Conservation (phyloP, 1,139 yeast genomes). For the Taphrina sp. region DNA sequence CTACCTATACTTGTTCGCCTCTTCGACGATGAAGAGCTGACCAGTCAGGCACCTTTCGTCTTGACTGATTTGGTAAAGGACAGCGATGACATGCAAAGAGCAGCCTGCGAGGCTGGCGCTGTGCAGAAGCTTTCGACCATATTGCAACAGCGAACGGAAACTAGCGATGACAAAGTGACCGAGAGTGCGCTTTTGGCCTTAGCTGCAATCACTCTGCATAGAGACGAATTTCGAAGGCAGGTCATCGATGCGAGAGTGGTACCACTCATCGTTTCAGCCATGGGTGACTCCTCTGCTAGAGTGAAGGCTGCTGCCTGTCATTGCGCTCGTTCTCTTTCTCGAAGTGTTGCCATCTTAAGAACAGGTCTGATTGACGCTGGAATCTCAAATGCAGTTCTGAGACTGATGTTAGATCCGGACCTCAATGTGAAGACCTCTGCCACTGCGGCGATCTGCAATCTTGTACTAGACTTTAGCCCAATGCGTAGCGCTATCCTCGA, state of each 20-base stretch:
- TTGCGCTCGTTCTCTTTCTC: constrained; percentile 66
- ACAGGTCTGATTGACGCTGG: constrained; percentile 64
- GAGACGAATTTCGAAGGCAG: constrained; percentile 43
- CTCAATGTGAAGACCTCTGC: constrained; percentile 54
- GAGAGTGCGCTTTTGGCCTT: constrained; percentile 42
- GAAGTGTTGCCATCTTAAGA: constrained; percentile 68
- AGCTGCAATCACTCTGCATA: constrained; percentile 45
- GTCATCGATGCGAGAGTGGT: constrained; percentile 44
- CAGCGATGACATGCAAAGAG: constrained; percentile 40
- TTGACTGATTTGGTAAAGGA: constrained; percentile 40
- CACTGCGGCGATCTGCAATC: constrained; percentile 70
- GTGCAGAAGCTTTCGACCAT: constrained; percentile 40
- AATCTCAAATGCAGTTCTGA: constrained; percentile 53
- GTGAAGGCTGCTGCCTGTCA: constrained; percentile 52
- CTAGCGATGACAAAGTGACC: constrained; percentile 35
- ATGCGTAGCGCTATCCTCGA: constrained; percentile 57
- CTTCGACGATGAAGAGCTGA: constrained; percentile 37
- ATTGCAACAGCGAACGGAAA: constrained; percentile 38
- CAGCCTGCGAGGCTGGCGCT: constrained; percentile 46
- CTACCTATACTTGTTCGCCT: constrained; percentile 46
- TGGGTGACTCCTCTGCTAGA: constrained; percentile 35
- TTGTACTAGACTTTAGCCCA: constrained; percentile 77
- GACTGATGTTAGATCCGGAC: constrained; percentile 44
- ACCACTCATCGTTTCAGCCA: constrained; percentile 41
- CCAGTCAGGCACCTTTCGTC: constrained; percentile 36